Base-by-base conservation (phyloP, 2,329 filamentous ascomycete species). In the Paraphoma sp. region DNA sequence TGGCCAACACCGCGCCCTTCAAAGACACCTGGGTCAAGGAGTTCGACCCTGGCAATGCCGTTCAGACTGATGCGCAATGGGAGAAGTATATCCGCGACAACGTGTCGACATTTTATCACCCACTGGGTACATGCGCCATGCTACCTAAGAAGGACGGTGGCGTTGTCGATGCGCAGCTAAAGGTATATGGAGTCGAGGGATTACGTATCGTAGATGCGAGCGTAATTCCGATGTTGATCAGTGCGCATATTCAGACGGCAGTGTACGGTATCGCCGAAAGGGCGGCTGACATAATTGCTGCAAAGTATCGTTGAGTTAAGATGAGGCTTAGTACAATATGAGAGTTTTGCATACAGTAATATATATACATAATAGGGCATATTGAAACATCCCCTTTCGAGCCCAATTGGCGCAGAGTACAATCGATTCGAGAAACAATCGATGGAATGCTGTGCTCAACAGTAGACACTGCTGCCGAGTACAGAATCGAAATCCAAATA, bases 101-200 rank as follows among this genome's bases (percentile, higher is more conserved):
- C 16, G 52, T 59, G 6, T 50, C 46, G 4, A 61, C 64, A 1
- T 58, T 62, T 16, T 73, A 67, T 44, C 71, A 74, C 38, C 72
- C 71, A 4, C 36, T 73, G 7, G 75, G 76, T 6, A 76, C 73
- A 1, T 76, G 73, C 45, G 71, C 73, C 0, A 67, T 69, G 65
- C 41, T 68, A 51, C 45, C 52, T 12, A 55, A 60, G 40, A 45
- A 57, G 41, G 44, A 62, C 11, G 59, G 60, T 14, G 67, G 67
- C 5, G 67, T 69, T 2, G 61, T 70, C 7, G 58, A 63, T 45
- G 44, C 54, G 6, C 11, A 53, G 18, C 45, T 70, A 45, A 62
- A 48, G 45, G 66, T 67, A n/a, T 62, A 70, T 42, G 68, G 63
- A 3, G 59, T 67, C 9, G 51, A 50, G 33, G 60, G 56, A 12